Conservation (phyloP, 208 protist species). For the Leishmania amazonensis region DNA sequence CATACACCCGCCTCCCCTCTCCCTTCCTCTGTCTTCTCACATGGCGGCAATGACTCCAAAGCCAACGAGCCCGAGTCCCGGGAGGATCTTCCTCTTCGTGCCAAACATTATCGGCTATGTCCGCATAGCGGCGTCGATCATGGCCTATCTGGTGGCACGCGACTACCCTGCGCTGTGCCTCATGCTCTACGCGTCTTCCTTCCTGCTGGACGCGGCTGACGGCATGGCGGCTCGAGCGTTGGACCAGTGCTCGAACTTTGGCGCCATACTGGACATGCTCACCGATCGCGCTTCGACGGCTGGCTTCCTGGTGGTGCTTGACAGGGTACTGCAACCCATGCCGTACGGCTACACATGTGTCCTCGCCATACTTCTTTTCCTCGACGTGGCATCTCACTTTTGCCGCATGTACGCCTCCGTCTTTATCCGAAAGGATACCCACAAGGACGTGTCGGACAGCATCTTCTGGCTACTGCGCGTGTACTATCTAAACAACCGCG, state of each 20-base stretch:
- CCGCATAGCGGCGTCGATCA: conserved; percentile 71
- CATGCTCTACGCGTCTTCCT: conserved; percentile 74
- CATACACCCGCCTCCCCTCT: neutral
- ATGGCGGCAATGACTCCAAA: neutral
- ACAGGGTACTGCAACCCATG: conserved; percentile 68
- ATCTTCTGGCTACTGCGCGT: conserved; percentile 80
- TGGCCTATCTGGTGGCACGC: conserved; percentile 75
- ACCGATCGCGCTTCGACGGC: conserved; percentile 93
- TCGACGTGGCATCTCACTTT: conserved; percentile 94
- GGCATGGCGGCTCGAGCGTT: conserved; percentile 88
- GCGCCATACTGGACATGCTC: conserved; percentile 95
- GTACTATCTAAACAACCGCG: conserved; percentile 91
- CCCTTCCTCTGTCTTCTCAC: neutral
- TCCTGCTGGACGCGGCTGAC: conserved; percentile 91
- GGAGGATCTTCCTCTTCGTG: conserved; percentile 72
- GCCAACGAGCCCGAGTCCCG: conserved; percentile 5
- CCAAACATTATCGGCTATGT: conserved; percentile 94
- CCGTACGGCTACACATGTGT: conserved; percentile 61
- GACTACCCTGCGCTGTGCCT: conserved; percentile 73
- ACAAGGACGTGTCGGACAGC: conserved; percentile 90
- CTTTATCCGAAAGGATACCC: conserved; percentile 57
- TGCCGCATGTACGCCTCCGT: conserved; percentile 92
- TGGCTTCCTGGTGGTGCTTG: conserved; percentile 88
- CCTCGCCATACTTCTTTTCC: conserved; percentile 72
- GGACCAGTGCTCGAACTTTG: conserved; percentile 92